phyloP scores from a whole-genome alignment of 805 yeast genomes.

The Metschnikowia amazonensis region DNA sequence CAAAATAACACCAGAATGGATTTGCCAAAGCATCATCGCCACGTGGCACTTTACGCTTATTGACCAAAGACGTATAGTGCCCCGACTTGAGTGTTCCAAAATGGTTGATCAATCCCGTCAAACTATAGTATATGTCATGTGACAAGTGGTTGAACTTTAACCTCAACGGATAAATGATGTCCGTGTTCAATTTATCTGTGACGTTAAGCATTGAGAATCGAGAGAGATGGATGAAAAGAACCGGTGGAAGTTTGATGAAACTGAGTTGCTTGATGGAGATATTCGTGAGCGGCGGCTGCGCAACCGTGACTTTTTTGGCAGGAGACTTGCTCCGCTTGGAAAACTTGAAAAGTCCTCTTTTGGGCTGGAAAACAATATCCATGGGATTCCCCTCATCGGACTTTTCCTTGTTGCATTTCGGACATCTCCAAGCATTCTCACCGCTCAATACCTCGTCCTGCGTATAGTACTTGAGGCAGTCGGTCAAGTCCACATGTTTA shows the following conservation, averaged over 20 bases:
- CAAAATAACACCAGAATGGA: constrained; percentile 70
- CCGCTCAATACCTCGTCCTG: constrained; percentile 63
- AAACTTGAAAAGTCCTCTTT: constrained; percentile 34
- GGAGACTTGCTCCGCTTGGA: constrained; percentile 37
- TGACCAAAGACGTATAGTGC: constrained; percentile 68
- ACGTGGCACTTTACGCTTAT: constrained; percentile 32
- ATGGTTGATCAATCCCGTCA: constrained; percentile 67
- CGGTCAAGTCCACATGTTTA: constrained; percentile 46
- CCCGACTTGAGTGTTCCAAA: constrained; percentile 69
- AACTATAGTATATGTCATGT: constrained; percentile 42
- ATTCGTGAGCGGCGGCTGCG: constrained; percentile 6
- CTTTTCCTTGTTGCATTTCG: constrained; percentile 49
- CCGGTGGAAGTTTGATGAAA: constrained; percentile 36
- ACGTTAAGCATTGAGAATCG: constrained; percentile 47
- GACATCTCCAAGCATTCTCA: constrained; percentile 84
- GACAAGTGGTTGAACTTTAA: constrained; percentile 41
- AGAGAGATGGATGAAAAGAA: constrained; percentile 39
- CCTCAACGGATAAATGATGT: constrained; percentile 53
- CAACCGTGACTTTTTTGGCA: constrained; percentile 17
- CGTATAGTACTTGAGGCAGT: constrained; percentile 59
- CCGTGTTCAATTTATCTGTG: constrained; percentile 49
- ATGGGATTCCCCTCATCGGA: constrained; percentile 12
- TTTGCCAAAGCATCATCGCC: constrained; percentile 25
- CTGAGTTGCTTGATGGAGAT: constrained; percentile 23
- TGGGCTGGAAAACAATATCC: constrained; percentile 33